phyloP scores from a whole-genome alignment of 164 flowering plant genomes.

The Stephania yunnanensis region DNA sequence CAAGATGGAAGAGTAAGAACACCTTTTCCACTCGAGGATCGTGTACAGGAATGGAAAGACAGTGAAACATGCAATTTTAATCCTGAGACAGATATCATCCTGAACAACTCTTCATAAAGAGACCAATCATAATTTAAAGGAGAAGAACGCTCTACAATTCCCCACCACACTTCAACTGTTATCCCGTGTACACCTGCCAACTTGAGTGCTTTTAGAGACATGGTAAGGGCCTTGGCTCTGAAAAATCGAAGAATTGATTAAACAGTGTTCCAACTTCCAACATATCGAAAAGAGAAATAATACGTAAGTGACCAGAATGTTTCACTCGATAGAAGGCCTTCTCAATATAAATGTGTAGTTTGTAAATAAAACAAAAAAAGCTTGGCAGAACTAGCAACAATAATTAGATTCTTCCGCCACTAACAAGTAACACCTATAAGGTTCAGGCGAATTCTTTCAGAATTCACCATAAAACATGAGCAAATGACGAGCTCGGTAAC shows the following conservation, averaged over 20 bases:
- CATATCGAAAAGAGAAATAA: not conserved
- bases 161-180: constrained; percentile 69
- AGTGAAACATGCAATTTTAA: constrained; percentile 54
- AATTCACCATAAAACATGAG: not conserved
- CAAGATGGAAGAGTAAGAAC: constrained; percentile 46
- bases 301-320: not conserved
- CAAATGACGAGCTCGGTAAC: not conserved
- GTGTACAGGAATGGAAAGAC: constrained; percentile 46
- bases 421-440: not conserved
- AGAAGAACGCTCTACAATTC: constrained; percentile 49
- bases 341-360: not conserved
- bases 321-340: not conserved
- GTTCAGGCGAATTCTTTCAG: not conserved
- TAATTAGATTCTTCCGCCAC: not conserved
- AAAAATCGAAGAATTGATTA: constrained; percentile 13
- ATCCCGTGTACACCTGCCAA: constrained; percentile 64
- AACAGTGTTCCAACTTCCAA: not conserved
- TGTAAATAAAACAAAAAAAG: not conserved
- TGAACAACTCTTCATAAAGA: constrained; percentile 47
- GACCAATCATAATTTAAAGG: constrained; percentile 51
- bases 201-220: constrained; percentile 58
- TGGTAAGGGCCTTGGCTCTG: constrained; percentile 43
- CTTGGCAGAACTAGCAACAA: not conserved
- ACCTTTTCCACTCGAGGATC: constrained; percentile 24
- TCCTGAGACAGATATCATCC: constrained; percentile 35